Evolutionary conservation across 345 rosid species (phyloP).

Genomic region (Eucalyptus caleyi): DNA sequence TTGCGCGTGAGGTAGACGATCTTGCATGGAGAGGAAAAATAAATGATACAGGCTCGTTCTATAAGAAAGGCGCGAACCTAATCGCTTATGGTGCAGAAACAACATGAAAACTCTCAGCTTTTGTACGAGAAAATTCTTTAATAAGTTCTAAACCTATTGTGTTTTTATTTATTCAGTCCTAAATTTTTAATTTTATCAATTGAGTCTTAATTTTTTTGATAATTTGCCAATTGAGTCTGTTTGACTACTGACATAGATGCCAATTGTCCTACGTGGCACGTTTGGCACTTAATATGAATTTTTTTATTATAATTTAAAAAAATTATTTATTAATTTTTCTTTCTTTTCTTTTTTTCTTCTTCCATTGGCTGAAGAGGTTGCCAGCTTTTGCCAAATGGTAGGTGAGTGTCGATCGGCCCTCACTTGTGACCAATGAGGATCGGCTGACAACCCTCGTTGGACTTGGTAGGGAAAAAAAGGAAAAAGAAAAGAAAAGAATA

Average conservation of each 20-base stretch:
- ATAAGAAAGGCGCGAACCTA: background rate
- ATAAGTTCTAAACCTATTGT: no score
- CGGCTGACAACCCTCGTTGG: rapidly evolving
- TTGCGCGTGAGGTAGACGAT: conserved; percentile 15
- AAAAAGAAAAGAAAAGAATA: no score
- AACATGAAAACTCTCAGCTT: background rate
- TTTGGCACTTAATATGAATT: rapidly evolving
- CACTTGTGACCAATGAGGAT: no score
- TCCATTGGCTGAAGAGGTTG: rapidly evolving
- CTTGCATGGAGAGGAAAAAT: background rate
- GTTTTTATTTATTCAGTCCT: rapidly evolving
- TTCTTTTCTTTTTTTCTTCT: no score
- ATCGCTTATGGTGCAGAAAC: background rate
- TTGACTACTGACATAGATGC: rapidly evolving
- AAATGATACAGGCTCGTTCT: background rate
- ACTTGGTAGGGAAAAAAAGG: no score
- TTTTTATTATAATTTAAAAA: no score
- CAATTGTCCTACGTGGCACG: rapidly evolving
- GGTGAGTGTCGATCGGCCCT: rapidly evolving
- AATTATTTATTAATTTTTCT: no score
- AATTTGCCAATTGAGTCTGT: no score
- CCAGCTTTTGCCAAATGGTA: no score
- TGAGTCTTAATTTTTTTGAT: rapidly evolving
- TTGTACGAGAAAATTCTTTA: rapidly evolving
- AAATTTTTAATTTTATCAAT: no score